These are phyloP conservation scores for Xylariaceae sp. DNA, from an alignment of 2,329 filamentous ascomycete genomes.

Conservation along the genomic window DNA sequence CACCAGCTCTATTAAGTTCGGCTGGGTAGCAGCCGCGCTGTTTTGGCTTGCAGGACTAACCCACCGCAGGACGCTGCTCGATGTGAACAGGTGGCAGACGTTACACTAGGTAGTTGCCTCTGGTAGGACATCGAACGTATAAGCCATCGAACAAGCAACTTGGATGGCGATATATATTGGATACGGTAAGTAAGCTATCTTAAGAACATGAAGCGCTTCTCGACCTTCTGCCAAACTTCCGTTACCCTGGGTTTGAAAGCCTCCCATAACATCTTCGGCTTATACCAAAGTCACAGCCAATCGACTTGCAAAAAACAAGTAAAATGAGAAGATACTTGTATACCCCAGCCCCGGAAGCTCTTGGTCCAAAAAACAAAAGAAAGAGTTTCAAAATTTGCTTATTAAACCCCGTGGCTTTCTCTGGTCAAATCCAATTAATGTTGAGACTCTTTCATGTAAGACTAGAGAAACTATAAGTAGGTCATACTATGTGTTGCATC, in stretches of 20 bases:
- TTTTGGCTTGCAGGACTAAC: no score
- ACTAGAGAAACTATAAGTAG: constrained; percentile 20
- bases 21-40: no score
- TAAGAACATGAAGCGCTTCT: constrained; percentile 33
- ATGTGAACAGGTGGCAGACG: no score
- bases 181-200: constrained; percentile 29
- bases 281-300: constrained; percentile 40
- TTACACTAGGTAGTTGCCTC: no score
- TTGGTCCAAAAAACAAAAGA: constrained; percentile 35
- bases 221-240: constrained; percentile 34
- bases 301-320: constrained; percentile 32
- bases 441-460: constrained; percentile 24
- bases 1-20: no score
- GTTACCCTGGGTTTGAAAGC: constrained; percentile 37
- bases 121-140: no score
- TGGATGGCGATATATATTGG: constrained; percentile 23
- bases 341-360: constrained; percentile 24
- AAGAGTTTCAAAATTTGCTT: constrained; percentile 33
- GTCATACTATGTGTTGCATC: constrained; percentile 13
- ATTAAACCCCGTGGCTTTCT: constrained; percentile 28
- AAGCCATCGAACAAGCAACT: neutral
- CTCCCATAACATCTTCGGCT: constrained; percentile 29
- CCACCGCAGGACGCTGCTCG: no score
- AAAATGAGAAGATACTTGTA: constrained; percentile 28
- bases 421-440: constrained; percentile 38